phyloP scores from a whole-genome alignment of 768 basidiomycete species.

The Fomitopsis pulvina region DNA sequence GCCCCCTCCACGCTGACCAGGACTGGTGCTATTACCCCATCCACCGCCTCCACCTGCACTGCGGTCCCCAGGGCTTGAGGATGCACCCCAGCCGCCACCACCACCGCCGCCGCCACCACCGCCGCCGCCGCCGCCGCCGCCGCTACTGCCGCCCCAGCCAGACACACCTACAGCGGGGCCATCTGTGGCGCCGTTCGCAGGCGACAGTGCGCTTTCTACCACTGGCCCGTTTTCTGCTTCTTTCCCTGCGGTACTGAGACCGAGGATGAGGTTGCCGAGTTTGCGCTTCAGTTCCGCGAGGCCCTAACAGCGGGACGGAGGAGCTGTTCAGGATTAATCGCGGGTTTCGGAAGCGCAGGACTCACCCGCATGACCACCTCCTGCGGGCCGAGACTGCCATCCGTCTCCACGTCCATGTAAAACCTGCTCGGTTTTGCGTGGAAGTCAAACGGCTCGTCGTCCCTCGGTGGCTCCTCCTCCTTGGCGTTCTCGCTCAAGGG shows the following conservation, averaged over 20 bases:
- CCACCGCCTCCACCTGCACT: conserved; percentile 17
- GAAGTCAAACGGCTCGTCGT: conserved; percentile 83
- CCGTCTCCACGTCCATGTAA: conserved; percentile 93
- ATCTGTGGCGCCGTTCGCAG: conserved; percentile 7
- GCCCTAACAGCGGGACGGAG: conserved; percentile 40
- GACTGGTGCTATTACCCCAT: conserved; percentile 5
- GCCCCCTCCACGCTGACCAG: conserved; percentile 17
- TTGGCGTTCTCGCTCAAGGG: conserved; percentile 81
- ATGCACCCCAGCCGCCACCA: conserved; percentile 23
- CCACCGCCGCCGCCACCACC: conserved; percentile 11
- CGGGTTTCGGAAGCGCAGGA: background rate
- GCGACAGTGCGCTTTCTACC: conserved; percentile 2
- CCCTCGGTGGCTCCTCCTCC: conserved; percentile 75
- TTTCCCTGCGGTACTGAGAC: conserved; percentile 40
- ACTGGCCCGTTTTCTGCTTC: background rate
- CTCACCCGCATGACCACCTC: conserved; percentile 83
- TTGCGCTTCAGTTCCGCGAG: conserved; percentile 75
- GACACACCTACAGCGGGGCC: conserved; percentile 10
- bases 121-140: conserved; percentile 13
- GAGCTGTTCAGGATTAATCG: background rate
- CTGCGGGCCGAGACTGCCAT: conserved; percentile 82
- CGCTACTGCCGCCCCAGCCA: conserved; percentile 12
- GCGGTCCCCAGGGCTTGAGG: conserved; percentile 24
- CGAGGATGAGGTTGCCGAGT: conserved; percentile 71
- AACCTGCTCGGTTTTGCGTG: conserved; percentile 84